Evolutionary conservation across 116 monocot genomes (phyloP).

Genomic region (Thalassia testudinum): DNA sequence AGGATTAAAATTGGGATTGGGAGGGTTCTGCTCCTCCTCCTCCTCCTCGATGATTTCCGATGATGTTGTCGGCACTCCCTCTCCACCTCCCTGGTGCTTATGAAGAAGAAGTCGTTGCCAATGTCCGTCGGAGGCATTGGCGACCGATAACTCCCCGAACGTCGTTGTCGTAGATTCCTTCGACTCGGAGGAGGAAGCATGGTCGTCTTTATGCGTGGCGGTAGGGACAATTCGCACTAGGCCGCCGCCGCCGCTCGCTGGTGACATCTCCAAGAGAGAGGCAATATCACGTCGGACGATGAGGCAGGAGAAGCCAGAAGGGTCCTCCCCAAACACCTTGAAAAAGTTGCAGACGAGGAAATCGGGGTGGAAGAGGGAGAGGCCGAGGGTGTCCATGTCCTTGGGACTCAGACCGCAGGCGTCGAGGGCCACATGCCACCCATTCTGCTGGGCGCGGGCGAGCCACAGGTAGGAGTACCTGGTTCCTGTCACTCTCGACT

Average conservation of each 20-base stretch:
- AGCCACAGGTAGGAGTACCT: slow-evolving; percentile 74
- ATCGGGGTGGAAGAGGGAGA: slow-evolving; percentile 63
- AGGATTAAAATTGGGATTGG: slow-evolving; percentile 6
- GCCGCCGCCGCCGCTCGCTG: slow-evolving; percentile 26
- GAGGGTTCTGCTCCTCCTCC: slow-evolving; percentile 1
- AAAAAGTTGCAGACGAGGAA: slow-evolving; percentile 76
- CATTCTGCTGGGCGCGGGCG: slow-evolving; percentile 47
- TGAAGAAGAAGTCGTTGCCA: too few species aligned
- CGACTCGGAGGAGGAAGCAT: not conserved
- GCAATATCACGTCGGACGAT: slow-evolving; percentile 43
- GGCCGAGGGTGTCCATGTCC: slow-evolving; percentile 66
- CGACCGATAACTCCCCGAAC: slow-evolving; percentile 5
- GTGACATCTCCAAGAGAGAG: slow-evolving; percentile 15
- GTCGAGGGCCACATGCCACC: slow-evolving; percentile 75
- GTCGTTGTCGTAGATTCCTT: slow-evolving; percentile 1
- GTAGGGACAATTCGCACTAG: slow-evolving; percentile 39
- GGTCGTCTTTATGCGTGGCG: slow-evolving; percentile 1
- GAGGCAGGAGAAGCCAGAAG: slow-evolving; percentile 58
- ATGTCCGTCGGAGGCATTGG: too few species aligned
- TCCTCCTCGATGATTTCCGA: not conserved
- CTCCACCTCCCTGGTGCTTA: too few species aligned
- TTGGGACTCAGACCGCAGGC: slow-evolving; percentile 61
- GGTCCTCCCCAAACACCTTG: slow-evolving; percentile 58
- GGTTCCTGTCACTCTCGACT: slow-evolving; percentile 50
- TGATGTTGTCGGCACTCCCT: too few species aligned